Conservation (phyloP, 306 rosid genomes). For the Castanospermum australe region DNA sequence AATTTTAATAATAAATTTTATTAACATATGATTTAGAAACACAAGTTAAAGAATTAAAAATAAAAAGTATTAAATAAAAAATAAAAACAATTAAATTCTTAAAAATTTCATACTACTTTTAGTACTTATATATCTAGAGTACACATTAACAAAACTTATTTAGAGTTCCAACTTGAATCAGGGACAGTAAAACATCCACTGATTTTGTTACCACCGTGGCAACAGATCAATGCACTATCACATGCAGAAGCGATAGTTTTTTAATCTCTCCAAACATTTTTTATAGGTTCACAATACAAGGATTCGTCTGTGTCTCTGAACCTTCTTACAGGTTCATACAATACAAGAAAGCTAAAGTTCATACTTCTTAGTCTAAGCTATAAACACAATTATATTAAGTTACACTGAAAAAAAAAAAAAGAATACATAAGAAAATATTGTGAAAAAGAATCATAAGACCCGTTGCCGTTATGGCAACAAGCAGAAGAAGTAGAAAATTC, state of each 20-base stretch:
- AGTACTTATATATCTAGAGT: no score
- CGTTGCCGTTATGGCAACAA: slow-evolving; percentile 24
- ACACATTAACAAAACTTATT: no score
- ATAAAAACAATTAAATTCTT: no score
- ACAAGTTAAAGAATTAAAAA: no score
- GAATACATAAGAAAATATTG: slow-evolving; percentile 38
- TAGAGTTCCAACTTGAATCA: no score
- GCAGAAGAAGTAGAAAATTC: slow-evolving; percentile 15
- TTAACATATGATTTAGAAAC: no score
- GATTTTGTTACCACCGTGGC: no score
- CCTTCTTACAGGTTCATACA: slow-evolving; percentile 54
- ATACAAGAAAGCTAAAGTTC: slow-evolving; percentile 34
- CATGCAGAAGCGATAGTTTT: slow-evolving; percentile 9
- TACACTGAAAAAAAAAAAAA: slow-evolving; percentile 58
- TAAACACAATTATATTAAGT: slow-evolving; percentile 37
- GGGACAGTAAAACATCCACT: no score
- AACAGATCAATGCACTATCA: slow-evolving; percentile 2
- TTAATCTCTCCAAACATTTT: slow-evolving; percentile 30
- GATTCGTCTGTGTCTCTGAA: slow-evolving; percentile 36
- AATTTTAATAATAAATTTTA: no score
- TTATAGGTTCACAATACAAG: slow-evolving; percentile 45
- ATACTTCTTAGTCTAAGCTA: slow-evolving; percentile 39
- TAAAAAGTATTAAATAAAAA: no score
- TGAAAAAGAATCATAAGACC: slow-evolving; percentile 50
- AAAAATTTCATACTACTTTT: no score